These are phyloP conservation scores for Filobasidium floriforme DNA, from an alignment of 768 basidiomycete genomes.

Conservation along the genomic window DNA sequence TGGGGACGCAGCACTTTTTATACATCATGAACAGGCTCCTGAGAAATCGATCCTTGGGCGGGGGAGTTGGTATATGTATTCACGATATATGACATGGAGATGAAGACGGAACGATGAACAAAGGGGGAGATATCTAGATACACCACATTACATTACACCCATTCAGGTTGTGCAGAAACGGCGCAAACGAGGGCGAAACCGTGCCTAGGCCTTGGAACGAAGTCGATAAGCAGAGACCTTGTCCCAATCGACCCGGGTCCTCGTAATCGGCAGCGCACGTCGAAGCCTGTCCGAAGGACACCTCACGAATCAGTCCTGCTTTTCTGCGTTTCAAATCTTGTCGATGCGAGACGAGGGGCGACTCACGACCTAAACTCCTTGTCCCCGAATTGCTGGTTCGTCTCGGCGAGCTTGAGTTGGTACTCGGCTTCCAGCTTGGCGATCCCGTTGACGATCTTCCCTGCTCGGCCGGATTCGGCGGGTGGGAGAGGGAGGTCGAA, in stretches of 20 bases:
- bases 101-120: too few relatives aligned
- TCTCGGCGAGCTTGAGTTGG: slow-evolving; percentile 68
- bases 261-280: slow-evolving; percentile 80
- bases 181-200: neutral
- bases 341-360: neutral
- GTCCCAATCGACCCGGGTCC: slow-evolving; percentile 94
- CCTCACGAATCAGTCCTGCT: neutral
- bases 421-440: slow-evolving; percentile 71
- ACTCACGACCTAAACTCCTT: slow-evolving; percentile 72
- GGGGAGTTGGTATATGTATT: too few relatives aligned
- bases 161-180: too few relatives aligned
- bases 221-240: slow-evolving; percentile 45
- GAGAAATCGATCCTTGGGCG: too few relatives aligned
- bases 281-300: slow-evolving; percentile 59
- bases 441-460: slow-evolving; percentile 54
- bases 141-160: too few relatives aligned
- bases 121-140: too few relatives aligned
- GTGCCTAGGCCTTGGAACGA: neutral
- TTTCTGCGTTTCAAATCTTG: neutral
- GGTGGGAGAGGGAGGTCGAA: slow-evolving; percentile 53
- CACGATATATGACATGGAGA: too few relatives aligned
- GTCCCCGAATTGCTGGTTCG: slow-evolving; percentile 83
- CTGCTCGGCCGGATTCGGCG: slow-evolving; percentile 42
- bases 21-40: too few relatives aligned
- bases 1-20: too few relatives aligned